Base-by-base conservation (phyloP, 2,329 filamentous ascomycete genomes). In the Cytospora leucostoma region DNA sequence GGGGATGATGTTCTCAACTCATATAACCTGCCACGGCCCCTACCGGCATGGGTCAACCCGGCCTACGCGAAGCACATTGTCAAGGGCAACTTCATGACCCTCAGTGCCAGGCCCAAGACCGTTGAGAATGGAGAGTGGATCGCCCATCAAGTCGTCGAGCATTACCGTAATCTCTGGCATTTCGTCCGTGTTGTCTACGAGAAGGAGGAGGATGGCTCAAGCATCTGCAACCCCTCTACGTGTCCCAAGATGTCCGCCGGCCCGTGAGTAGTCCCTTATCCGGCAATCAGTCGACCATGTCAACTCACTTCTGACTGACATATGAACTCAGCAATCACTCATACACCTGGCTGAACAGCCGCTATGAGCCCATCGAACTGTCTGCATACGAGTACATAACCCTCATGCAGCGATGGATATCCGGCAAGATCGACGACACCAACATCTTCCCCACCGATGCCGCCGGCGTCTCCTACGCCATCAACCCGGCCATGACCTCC, bases 201-300 rank as follows among this genome's bases (percentile, higher is more conserved):
- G 71, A 84, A 88, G 67, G 91, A 93, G 73, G 84, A 87, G 56
- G 84, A 87, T 64, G 87, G 88, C 32, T 81, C 80, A 65, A 84
- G 87, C 11, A 87, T 94, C 69, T 96, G 92, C 80, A 94, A 93
- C 73, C 80, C 88, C 64, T 84, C 84, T 65, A 86, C 84, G 50
- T 96, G 92, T 72, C 91, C 92, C 52, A 90, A 88, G 62, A 96
- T 96, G 92, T 91, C 90, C 66, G 92, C 92, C 71, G 91, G 91
- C 73, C 83, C 86, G 91, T 93, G 82, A 80, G 89, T 82, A 44
- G 6, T 47, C 11, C n/a, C 49, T 47, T 27, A 33, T 27, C 34
- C 21, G 13, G 32, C 4, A 7, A 47, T 4, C 44, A 47, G 11
- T 21, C n/a, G 13, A 19, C 12, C 35, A 49, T 21, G 37, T 37